Percentiles rank a stretch among this genome's conserved stretches.
phyloP scores from a whole-genome alignment of 129 eudicot species.

The Flaveria linearis region DNA sequence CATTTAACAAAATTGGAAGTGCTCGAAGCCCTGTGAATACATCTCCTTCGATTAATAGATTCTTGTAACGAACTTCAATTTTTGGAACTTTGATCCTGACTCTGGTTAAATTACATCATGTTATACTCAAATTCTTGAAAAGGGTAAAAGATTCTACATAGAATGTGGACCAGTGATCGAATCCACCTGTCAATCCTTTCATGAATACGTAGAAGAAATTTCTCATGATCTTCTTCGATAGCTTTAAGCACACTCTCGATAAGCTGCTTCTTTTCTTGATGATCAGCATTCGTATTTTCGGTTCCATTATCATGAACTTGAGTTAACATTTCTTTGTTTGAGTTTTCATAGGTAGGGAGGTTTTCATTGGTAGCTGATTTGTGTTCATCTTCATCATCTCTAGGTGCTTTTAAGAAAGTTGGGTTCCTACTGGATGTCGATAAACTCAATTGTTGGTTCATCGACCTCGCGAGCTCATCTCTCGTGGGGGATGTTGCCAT shows the following conservation, averaged over 20 bases:
- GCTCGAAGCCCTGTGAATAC: constrained; percentile 74
- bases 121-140: too few species aligned
- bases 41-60: constrained; percentile 75
- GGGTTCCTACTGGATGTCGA: too few species aligned
- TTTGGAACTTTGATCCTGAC: constrained; percentile 65
- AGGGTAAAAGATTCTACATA: too few species aligned
- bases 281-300: constrained; percentile 28
- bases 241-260: constrained; percentile 53
- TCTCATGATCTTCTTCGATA: constrained; percentile 71
- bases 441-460: too few species aligned
- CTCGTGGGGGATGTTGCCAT: too few species aligned
- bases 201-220: constrained; percentile 57
- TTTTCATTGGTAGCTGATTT: constrained; percentile 77
- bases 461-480: too few species aligned
- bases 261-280: constrained; percentile 50
- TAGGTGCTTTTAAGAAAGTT: constrained; percentile 21
- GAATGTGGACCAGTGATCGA: too few species aligned
- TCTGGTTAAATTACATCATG: constrained; percentile 37
- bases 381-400: constrained; percentile 64
- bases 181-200: constrained; percentile 68
- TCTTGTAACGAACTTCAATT: constrained; percentile 67
- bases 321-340: constrained; percentile 56
- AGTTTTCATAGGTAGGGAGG: constrained; percentile 63
- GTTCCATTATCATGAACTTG: constrained; percentile 37
- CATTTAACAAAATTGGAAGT: constrained; percentile 65